phyloP scores from a whole-genome alignment of 139 green algal genomes.

The Chlorella sp. region DNA sequence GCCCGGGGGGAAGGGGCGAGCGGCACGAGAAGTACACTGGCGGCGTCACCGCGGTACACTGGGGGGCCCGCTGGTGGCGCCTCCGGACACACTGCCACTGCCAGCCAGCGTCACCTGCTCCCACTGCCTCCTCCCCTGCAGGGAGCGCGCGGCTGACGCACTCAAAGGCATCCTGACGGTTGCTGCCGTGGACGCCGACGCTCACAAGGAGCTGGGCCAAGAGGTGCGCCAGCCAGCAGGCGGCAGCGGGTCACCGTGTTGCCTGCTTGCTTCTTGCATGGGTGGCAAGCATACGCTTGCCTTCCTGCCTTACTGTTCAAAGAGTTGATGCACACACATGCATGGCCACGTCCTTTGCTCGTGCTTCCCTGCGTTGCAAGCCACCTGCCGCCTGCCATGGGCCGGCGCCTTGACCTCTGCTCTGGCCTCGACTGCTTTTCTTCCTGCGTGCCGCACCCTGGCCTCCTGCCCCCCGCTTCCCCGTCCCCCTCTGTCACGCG shows the following conservation, averaged over 20 bases:
- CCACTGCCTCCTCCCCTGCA: constrained; percentile 40
- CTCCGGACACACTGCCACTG: too few species aligned
- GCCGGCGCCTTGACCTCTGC: too few species aligned
- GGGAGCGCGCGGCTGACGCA: constrained; percentile 70
- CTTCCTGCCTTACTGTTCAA: too few species aligned
- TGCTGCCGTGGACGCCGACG: constrained; percentile 76
- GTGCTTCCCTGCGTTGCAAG: too few species aligned
- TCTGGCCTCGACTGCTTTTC: too few species aligned
- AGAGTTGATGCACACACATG: neutral
- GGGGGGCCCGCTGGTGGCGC: too few species aligned
- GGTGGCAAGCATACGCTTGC: neutral
- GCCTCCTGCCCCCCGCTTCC: too few species aligned
- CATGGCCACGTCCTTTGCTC: neutral
- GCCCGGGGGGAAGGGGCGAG: too few species aligned
- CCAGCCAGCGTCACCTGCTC: constrained; percentile 8
- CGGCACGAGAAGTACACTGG: too few species aligned
- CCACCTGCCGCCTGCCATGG: too few species aligned
- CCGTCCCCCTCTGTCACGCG: too few species aligned
- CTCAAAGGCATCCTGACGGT: constrained; percentile 78
- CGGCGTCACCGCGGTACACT: too few species aligned
- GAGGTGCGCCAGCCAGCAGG: neutral
- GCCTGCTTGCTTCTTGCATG: neutral
- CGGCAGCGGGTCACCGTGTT: neutral
- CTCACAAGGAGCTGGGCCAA: constrained; percentile 59
- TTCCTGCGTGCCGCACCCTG: neutral